Evolutionary conservation across 2,329 filamentous ascomycete species (phyloP).

Genomic region (Neonectria punicea): DNA sequence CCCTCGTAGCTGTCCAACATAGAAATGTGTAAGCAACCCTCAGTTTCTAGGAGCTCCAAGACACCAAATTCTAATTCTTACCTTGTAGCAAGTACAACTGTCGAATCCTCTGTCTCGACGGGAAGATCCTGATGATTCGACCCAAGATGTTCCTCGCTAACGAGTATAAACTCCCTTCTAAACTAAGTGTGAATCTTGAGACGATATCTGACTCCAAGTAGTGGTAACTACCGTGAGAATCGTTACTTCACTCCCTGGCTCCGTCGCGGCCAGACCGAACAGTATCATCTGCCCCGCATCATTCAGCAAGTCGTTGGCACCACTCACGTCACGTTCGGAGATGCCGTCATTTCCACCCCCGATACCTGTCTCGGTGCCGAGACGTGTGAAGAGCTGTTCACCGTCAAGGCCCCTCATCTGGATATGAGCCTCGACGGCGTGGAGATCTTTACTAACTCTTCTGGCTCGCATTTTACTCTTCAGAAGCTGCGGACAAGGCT

Average conservation of each 20-base stretch:
- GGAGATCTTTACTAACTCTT: constrained; percentile 77
- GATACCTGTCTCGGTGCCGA: constrained; percentile 54
- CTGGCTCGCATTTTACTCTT: constrained; percentile 42
- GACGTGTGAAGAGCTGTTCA: constrained; percentile 52
- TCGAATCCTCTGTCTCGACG: constrained; percentile 58
- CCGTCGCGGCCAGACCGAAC: constrained; percentile 48
- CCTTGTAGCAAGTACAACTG: constrained; percentile 49
- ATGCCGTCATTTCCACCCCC: constrained; percentile 50
- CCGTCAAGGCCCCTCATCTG: constrained; percentile 33
- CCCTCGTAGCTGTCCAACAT: not conserved
- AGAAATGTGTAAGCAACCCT: not conserved
- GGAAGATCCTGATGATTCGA: constrained; percentile 75
- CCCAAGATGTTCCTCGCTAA: constrained; percentile 62
- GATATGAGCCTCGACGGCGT: constrained; percentile 62
- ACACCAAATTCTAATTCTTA: not conserved
- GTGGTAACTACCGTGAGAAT: constrained; percentile 49
- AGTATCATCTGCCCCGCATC: constrained; percentile 60
- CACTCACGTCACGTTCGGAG: constrained; percentile 53
- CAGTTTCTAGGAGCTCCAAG: not conserved
- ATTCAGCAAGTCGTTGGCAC: constrained; percentile 62
- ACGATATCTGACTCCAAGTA: not conserved
- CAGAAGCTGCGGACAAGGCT: constrained; percentile 73
- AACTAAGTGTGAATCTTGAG: constrained; percentile 74
- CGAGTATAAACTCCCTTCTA: constrained; percentile 31
- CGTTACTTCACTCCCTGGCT: constrained; percentile 55